Base-by-base conservation (phyloP, 495 filamentous ascomycete genomes). In the Cudoniella acicularis region DNA sequence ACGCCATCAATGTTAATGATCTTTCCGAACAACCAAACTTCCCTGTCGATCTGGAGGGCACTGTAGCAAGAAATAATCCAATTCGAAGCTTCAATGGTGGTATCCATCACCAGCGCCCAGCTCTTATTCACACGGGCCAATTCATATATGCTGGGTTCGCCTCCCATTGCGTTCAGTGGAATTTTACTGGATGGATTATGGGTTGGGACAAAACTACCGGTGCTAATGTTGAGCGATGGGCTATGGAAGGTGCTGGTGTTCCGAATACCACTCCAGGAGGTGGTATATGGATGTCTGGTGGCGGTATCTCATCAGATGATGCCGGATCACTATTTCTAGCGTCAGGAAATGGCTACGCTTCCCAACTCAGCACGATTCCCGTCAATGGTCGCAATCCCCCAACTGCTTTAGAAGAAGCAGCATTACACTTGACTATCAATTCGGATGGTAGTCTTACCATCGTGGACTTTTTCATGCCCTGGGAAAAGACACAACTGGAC, bases 141-240 rank as follows among this genome's bases (percentile, higher is more conserved):
- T 71, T 57, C 43, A 63, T 79, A 8, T 75, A 75, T 51, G 73
- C 72, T 10, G 76, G 73, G 2, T 79, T 77, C 52, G 76, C 71
- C 2, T 73, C 70, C 23, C 76, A 79, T 59, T 79, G 76, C 40
- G 73, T 76, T 41, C 70, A 76, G 50, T 79, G 68, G 63, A 78
- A 79, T 54, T 77, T 75, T 45, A 79, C 76, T 2, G 76, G 76
- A 23, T 77, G 72, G 64, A 62, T 79, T 21, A 71, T 77, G 17
- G 74, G 77, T 11, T 78, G 72, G 68, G 64, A 78, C 58, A 76
- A 75, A 47, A 74, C 66, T 0, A 71, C 68, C 40, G 78, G 75
- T 10, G 64, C 64, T 11, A 56, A 69, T 23, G 65, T 80, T 8
- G 72, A 73, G 2, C 67, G 66, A 40, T 61, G 69, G 46, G 72